Base-by-base conservation (phyloP, 2,329 filamentous ascomycete genomes). In the Fusarium sp. region DNA sequence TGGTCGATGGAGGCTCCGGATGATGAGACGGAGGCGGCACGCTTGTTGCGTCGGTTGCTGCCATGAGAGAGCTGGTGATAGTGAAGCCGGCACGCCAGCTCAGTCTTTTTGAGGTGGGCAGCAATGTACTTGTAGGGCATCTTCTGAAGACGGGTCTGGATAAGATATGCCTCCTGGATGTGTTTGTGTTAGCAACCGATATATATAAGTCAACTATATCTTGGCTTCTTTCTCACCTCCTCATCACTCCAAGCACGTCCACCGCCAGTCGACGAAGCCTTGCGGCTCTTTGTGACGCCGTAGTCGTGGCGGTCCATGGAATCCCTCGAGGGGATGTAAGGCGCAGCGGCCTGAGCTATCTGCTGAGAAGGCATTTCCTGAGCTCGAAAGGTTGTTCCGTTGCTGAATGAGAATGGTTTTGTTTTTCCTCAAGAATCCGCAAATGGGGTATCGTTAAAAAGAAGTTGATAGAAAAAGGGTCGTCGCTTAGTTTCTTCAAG, bases 111-210 rank as follows among this genome's bases (percentile, higher is more conserved):
- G 76, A 96, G 86, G 78, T 95, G 92, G 68, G 92, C 90, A 67
- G 94, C 94, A 80, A 96, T 96, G 81, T 96, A 93, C 87, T 96
- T 96, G 84, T 96, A 96, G 1, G 94, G 94, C 91, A 96, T 94
- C 85, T 96, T 96, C 79, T 95, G 93, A 79, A 94, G 89, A 67
- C 94, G 93, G 70, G 93, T 95, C 83, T 95, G 93, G 70, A 96
- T 89, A 64, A 96, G 91, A 82, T 96, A 96, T 67, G 91, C 89
- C 84, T 96, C 94, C 93, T 96, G 73, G 6, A 62, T 8, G 54
- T 29, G 27, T 29, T 63, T 37, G 27, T 62, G 67, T 76, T 76
- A 79, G 73, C 56, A 20, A 54, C 56, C 63, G 31, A 45, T 34
- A 54, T 7, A 47, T 34, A 54, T 6, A 35, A 38, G 22, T 62